A percentile compares a stretch with the other conserved stretches of the same genome.
Conservation (phyloP, 2,329 filamentous ascomycete genomes). For the Colletotrichum acutatum region DNA sequence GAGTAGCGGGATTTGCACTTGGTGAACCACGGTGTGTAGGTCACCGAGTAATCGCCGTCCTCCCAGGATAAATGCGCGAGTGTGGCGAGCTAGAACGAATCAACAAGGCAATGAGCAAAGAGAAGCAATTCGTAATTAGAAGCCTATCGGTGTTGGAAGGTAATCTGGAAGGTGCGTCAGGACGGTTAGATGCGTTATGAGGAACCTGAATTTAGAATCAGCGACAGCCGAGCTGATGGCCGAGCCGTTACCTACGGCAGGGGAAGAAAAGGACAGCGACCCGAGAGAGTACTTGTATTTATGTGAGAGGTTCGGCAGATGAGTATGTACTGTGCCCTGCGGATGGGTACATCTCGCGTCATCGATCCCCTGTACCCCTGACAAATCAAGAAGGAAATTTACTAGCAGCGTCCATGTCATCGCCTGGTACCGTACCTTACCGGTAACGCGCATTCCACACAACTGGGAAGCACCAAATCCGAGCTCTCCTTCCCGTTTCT, state of each 20-base stretch:
- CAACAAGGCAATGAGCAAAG: neutral
- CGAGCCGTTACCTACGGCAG: conserved; percentile 13
- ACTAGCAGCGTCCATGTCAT: conserved; percentile 17
- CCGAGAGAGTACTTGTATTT: too few species aligned
- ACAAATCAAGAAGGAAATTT: conserved; percentile 25
- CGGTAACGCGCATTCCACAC: neutral
- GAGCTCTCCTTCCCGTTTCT: neutral
- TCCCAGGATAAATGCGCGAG: too few species aligned
- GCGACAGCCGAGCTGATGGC: conserved; percentile 13
- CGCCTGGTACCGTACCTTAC: neutral
- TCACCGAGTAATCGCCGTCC: neutral
- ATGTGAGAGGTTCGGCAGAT: too few species aligned
- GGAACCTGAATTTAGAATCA: too few species aligned
- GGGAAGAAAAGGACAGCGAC: neutral
- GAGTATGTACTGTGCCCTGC: too few species aligned
- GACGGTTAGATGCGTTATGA: too few species aligned
- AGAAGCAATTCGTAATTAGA: neutral
- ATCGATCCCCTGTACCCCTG: conserved; percentile 27
- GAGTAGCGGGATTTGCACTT: too few species aligned
- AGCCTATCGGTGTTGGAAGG: neutral
- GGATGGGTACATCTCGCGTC: conserved; percentile 6
- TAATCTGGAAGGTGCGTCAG: neutral
- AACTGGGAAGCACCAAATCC: neutral
- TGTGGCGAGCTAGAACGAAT: too few species aligned
- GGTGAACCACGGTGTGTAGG: too few species aligned